Evolutionary conservation across 148 eudicot species (phyloP).

Genomic region (Amaranthus palmeri): DNA sequence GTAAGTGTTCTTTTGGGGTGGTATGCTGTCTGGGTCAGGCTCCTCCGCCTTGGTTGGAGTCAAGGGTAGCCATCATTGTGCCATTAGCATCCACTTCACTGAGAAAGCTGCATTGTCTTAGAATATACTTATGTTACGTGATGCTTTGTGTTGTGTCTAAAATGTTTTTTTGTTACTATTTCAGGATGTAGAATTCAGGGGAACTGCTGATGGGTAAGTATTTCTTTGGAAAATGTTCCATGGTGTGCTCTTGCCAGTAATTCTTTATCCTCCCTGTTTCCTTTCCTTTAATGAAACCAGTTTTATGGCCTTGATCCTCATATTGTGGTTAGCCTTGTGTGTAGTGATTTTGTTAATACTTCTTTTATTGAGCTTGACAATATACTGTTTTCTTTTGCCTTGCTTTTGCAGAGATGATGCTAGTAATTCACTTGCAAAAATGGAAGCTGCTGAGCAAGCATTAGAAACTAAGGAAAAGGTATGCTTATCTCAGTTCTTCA

Average conservation of each 20-base stretch:
- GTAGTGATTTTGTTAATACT: not conserved
- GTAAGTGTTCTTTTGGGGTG: too few species aligned
- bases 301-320: not conserved
- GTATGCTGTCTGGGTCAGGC: too few species aligned
- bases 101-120: not conserved
- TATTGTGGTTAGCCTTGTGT: not conserved
- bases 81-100: not conserved
- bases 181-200: constrained; percentile 57
- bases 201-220: constrained; percentile 59
- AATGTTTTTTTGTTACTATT: constrained; percentile 8
- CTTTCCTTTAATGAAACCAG: not conserved
- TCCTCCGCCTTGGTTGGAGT: too few species aligned
- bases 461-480: constrained; percentile 79
- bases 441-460: constrained; percentile 78
- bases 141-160: constrained; percentile 1
- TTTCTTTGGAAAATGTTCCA: constrained; percentile 12
- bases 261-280: not conserved
- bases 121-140: not conserved
- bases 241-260: not conserved
- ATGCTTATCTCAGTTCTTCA: not conserved
- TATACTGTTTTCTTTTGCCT: not conserved
- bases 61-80: too few species aligned
- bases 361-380: not conserved
- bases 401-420: constrained; percentile 56
- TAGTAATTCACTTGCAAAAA: constrained; percentile 65